phyloP scores from a whole-genome alignment of 805 yeast species.

The Saturnispora mendoncae region DNA sequence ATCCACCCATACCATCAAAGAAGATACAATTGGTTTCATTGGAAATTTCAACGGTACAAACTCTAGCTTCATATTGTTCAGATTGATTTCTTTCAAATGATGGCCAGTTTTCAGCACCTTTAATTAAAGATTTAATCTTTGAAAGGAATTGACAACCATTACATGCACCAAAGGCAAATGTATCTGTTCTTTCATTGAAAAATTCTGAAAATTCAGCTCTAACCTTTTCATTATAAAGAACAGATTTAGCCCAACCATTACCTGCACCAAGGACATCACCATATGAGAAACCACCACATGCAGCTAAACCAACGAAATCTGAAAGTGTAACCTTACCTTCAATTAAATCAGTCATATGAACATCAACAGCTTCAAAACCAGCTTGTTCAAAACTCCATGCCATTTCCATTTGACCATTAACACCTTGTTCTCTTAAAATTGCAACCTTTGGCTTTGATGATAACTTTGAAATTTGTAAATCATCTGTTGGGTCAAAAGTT shows the following conservation, averaged over 20 bases:
- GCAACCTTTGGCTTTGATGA: conserved; percentile 76
- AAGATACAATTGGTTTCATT: conserved; percentile 49
- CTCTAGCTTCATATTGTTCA: conserved; percentile 96
- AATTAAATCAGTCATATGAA: conserved; percentile 90
- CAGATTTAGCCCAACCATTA: conserved; percentile 98
- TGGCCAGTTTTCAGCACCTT: conserved; percentile 96
- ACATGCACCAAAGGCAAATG: conserved; percentile 97
- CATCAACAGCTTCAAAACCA: conserved; percentile 89
- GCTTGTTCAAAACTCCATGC: conserved; percentile 94
- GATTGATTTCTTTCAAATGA: conserved; percentile 81
- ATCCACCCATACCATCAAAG: conserved; percentile 86
- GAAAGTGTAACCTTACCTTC: conserved; percentile 62
- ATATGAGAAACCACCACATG: conserved; percentile 98
- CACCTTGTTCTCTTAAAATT: conserved; percentile 96
- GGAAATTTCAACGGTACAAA: conserved; percentile 70
- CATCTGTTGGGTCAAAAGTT: conserved; percentile 54
- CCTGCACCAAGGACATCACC: conserved; percentile 99
- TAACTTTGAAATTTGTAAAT: conserved; percentile 32
- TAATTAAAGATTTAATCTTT: conserved; percentile 75
- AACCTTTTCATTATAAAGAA: conserved; percentile 70
- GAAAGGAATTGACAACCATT: conserved; percentile 97
- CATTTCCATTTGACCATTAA: conserved; percentile 97
- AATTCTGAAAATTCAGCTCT: conserved; percentile 69
- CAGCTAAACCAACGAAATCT: conserved; percentile 87
- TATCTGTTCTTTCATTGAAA: conserved; percentile 79